phyloP scores from a whole-genome alignment of 768 basidiomycete species.

The Lactarius tabidus region DNA sequence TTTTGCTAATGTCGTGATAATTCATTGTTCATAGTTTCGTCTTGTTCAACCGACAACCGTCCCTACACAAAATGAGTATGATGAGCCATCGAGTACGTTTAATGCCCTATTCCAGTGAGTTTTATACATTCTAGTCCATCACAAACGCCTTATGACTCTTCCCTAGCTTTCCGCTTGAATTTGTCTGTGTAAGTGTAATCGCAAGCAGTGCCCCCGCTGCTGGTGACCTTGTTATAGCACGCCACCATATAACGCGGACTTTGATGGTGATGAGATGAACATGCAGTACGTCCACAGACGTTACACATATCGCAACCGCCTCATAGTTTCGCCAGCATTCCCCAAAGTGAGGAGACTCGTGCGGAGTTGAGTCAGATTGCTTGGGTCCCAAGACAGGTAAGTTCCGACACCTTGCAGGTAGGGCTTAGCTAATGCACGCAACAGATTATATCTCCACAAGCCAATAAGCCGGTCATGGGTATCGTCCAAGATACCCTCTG shows the following conservation, averaged over 20 bases:
- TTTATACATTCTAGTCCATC: background rate
- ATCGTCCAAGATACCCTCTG: conserved; percentile 99
- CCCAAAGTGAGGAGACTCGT: conserved; percentile 96
- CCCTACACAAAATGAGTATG: conserved; percentile 99
- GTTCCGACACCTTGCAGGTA: conserved; percentile 19
- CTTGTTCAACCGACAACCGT: conserved; percentile 97
- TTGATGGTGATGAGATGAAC: conserved; percentile 99
- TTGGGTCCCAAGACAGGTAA: conserved; percentile 94
- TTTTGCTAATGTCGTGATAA: background rate
- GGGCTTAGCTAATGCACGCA: conserved; percentile 9
- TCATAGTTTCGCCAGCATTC: conserved; percentile 54
- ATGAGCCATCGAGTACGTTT: conserved; percentile 97
- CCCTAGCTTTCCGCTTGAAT: conserved; percentile 89
- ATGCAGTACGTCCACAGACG: conserved; percentile 80
- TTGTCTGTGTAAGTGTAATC: conserved; percentile 81
- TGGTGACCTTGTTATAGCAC: conserved; percentile 49
- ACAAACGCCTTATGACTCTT: conserved; percentile 24
- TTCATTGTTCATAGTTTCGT: conserved; percentile 56
- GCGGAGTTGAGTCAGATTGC: conserved; percentile 98
- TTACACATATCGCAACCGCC: conserved; percentile 11
- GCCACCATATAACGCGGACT: conserved; percentile 98
- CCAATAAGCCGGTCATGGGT: conserved; percentile 99
- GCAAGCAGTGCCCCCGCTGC: conserved; percentile 27
- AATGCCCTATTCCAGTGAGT: conserved; percentile 96
- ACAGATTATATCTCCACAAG: conserved; percentile 98